Evolutionary conservation across 2,329 filamentous ascomycete genomes (phyloP).

Genomic region (Trichoderma sp.): DNA sequence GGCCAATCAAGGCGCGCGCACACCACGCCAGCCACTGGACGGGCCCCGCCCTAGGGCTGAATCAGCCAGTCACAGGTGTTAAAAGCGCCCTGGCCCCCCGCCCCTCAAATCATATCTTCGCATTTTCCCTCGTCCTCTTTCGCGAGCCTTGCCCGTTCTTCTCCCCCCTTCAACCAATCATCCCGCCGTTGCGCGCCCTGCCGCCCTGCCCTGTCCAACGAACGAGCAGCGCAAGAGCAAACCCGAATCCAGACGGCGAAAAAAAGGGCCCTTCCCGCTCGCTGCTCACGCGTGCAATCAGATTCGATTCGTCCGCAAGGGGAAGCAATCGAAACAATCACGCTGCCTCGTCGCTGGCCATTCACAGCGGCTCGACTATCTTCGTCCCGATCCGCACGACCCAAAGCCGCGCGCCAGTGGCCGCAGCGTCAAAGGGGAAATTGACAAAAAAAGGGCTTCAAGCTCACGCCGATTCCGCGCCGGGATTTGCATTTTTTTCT

Average conservation of each 20-base stretch:
- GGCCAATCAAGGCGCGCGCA: constrained; percentile 39
- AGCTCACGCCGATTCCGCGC: constrained; percentile 13
- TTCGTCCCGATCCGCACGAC: constrained; percentile 31
- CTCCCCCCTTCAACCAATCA: constrained; percentile 49
- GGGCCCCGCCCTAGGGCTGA: constrained; percentile 47
- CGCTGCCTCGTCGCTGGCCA: constrained; percentile 31
- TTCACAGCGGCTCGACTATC: constrained; percentile 32
- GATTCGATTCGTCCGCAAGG: constrained; percentile 32
- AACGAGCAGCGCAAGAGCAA: constrained; percentile 11
- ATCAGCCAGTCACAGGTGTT: constrained; percentile 55
- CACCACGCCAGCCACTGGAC: constrained; percentile 34
- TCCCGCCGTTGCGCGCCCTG: constrained; percentile 37
- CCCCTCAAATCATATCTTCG: constrained; percentile 57
- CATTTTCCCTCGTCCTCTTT: constrained; percentile 46
- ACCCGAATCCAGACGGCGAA: constrained; percentile 11
- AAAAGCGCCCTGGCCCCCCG: constrained; percentile 47
- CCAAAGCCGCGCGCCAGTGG: constrained; percentile 25
- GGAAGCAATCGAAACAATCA: constrained; percentile 26
- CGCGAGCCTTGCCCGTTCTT: constrained; percentile 39
- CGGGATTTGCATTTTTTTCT: too few species aligned
- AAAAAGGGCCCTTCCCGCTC: constrained; percentile 31
- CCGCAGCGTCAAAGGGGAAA: not conserved
- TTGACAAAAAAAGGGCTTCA: not conserved
- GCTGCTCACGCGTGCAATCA: constrained; percentile 33
- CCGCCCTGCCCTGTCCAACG: constrained; percentile 42